These are phyloP conservation scores for Calonectria pteridis DNA, from an alignment of 2,329 filamentous ascomycete genomes.

Conservation along the genomic window DNA sequence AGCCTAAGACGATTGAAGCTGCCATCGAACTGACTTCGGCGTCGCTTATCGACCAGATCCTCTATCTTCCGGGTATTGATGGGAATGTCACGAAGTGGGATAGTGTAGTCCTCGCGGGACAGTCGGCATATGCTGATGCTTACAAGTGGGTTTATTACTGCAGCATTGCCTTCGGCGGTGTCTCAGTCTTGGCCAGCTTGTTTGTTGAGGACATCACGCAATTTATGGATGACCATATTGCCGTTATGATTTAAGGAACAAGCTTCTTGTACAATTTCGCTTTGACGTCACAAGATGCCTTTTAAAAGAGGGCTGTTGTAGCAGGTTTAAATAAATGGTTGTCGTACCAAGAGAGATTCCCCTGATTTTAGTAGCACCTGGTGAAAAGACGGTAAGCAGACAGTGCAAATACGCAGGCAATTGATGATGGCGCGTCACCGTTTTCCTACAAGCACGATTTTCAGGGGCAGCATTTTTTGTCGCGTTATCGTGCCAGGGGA, in stretches of 20 bases:
- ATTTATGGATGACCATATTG: constrained; percentile 4
- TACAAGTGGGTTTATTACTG: constrained; percentile 3
- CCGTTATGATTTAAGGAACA: background rate
- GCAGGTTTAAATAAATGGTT: background rate
- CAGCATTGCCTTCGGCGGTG: background rate
- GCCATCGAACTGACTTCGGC: background rate
- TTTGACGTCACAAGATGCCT: background rate
- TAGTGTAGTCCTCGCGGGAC: background rate
- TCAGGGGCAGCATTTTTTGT: background rate
- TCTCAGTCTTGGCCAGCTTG: background rate
- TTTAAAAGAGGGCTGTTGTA: background rate
- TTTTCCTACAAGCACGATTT: background rate
- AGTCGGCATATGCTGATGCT: background rate
- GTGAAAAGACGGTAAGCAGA: background rate
- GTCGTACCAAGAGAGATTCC: background rate
- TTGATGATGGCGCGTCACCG: too few species aligned
- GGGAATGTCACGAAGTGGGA: background rate
- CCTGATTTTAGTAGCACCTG: background rate
- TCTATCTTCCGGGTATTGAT: background rate
- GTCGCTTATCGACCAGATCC: background rate
- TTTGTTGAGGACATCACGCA: background rate
- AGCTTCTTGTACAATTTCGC: background rate
- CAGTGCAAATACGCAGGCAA: background rate
- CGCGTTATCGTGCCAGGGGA: background rate
- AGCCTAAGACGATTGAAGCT: background rate